phyloP scores from a whole-genome alignment of 2,329 filamentous ascomycete genomes.

The Aspergillus quadricinctus region DNA sequence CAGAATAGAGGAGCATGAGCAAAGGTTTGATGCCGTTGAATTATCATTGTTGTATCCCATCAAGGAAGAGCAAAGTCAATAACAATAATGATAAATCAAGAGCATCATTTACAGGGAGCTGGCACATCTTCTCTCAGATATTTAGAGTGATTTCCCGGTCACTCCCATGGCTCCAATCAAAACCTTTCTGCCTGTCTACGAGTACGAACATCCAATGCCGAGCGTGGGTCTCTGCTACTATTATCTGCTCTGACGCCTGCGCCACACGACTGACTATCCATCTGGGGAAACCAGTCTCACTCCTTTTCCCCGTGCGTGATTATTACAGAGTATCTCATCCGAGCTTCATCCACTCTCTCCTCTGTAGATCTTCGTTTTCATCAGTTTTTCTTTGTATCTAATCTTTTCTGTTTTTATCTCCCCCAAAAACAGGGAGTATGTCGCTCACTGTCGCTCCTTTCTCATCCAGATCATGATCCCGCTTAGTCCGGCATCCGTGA shows the following conservation, averaged over 20 bases:
- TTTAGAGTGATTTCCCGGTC: background rate
- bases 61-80: background rate
- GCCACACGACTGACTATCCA: background rate
- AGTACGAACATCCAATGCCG: background rate
- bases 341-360: slow-evolving; percentile 1
- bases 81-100: background rate
- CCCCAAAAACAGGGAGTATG: slow-evolving; percentile 22
- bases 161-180: background rate
- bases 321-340: background rate
- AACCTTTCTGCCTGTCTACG: background rate
- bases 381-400: slow-evolving; percentile 7
- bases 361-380: slow-evolving; percentile 1
- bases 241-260: background rate
- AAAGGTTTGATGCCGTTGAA: background rate
- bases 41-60: background rate
- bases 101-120: background rate
- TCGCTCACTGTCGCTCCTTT: slow-evolving; percentile 28
- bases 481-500: slow-evolving; percentile 25
- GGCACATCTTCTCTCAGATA: background rate
- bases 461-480: slow-evolving; percentile 37
- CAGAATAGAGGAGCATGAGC: background rate
- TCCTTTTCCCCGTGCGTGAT: background rate
- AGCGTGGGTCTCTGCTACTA: background rate
- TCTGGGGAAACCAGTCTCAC: background rate
- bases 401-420: slow-evolving; percentile 1